Conservation (phyloP, 1,284 basidiomycete genomes). For the Malassezia japonica region DNA sequence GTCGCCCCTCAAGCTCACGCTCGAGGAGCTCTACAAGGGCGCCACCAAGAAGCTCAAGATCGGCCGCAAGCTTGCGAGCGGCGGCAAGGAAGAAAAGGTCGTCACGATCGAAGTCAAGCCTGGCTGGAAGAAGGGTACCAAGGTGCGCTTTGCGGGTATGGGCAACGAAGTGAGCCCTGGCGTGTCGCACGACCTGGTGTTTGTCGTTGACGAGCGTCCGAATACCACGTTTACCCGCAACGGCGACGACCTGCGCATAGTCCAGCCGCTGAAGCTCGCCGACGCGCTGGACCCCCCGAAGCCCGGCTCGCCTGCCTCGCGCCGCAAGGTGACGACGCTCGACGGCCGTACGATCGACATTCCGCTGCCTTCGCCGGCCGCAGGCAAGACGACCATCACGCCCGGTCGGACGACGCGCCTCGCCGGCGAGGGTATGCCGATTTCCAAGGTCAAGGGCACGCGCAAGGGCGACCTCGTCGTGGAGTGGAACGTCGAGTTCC, state of each 20-base stretch:
- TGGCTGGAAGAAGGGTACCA: constrained; percentile 48
- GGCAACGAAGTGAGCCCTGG: constrained; percentile 43
- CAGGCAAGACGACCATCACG: constrained; percentile 27
- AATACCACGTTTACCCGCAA: constrained; percentile 36
- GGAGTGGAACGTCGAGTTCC: constrained; percentile 40
- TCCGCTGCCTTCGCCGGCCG: constrained; percentile 28
- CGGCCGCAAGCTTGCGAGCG: constrained; percentile 62
- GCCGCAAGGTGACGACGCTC: constrained; percentile 28
- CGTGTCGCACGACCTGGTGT: constrained; percentile 41
- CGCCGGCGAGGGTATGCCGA: constrained; percentile 45
- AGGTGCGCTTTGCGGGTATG: constrained; percentile 41
- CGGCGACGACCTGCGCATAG: constrained; percentile 37
- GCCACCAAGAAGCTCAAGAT: constrained; percentile 82
- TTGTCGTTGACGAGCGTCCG: constrained; percentile 45
- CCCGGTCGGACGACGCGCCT: constrained; percentile 40
- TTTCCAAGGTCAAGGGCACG: constrained; percentile 37
- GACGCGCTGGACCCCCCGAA: constrained; percentile 45
- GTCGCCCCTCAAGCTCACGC: constrained; percentile 71
- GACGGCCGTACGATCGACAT: constrained; percentile 38
- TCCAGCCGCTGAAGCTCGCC: constrained; percentile 28
- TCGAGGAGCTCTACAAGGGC: constrained; percentile 85
- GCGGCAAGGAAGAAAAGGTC: constrained; percentile 76
- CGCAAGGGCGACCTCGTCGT: constrained; percentile 43
- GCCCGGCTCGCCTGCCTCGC: constrained; percentile 25
- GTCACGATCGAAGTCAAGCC: constrained; percentile 51